Percentiles rank a stretch among this genome's conserved stretches.
Evolutionary conservation across 495 filamentous ascomycete species (phyloP).

Genomic region (Aspergillus funiculosus): DNA sequence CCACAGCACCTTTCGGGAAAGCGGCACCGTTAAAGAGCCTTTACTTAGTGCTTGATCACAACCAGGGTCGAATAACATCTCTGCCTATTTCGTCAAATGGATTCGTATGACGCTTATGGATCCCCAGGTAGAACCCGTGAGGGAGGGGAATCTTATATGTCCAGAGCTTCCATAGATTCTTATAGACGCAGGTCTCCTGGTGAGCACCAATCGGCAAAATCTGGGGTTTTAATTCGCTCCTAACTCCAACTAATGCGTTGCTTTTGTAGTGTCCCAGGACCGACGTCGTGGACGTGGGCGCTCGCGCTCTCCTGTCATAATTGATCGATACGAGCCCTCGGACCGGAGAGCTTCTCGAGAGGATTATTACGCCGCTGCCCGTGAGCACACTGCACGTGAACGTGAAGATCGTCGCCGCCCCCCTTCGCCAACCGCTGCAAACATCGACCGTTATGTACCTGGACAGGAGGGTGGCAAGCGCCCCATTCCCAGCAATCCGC

Average conservation of each 20-base stretch:
- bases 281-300: slow-evolving; percentile 50
- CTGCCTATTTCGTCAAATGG: slow-evolving; percentile 24
- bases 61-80: no score
- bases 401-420: slow-evolving; percentile 62
- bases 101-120: slow-evolving; percentile 39
- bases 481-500: slow-evolving; percentile 59
- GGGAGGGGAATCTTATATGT: slow-evolving; percentile 28
- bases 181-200: slow-evolving; percentile 50
- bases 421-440: slow-evolving; percentile 56
- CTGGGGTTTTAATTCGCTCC: slow-evolving; percentile 5
- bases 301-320: slow-evolving; percentile 64
- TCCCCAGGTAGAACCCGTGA: slow-evolving; percentile 41
- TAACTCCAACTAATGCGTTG: background rate
- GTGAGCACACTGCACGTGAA: slow-evolving; percentile 66
- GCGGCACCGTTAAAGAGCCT: no score
- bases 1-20: no score
- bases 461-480: slow-evolving; percentile 63
- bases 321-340: slow-evolving; percentile 68
- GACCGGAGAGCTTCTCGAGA: slow-evolving; percentile 47
- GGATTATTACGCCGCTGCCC: slow-evolving; percentile 45
- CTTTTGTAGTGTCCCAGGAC: slow-evolving; percentile 37
- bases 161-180: slow-evolving; percentile 29
- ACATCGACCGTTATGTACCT: slow-evolving; percentile 95
- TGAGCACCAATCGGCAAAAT: slow-evolving; percentile 35
- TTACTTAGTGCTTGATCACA: no score